These are phyloP conservation scores for Colletotrichum scovillei DNA, from an alignment of 2,329 filamentous ascomycete genomes.

Conservation along the genomic window DNA sequence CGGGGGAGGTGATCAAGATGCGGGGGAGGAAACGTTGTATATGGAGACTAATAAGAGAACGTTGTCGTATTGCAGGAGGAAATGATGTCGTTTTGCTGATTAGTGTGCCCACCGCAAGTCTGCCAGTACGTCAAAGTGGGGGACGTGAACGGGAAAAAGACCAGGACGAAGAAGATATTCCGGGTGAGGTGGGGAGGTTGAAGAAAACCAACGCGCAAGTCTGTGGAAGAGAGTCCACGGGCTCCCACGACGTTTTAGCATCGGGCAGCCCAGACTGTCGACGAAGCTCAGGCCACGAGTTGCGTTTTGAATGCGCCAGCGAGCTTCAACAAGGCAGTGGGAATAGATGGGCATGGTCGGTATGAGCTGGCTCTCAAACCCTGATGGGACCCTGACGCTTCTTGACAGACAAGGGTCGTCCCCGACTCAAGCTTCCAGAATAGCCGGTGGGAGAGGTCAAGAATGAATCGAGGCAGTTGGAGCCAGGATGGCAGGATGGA, in stretches of 20 bases:
- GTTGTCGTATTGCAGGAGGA: conserved; percentile 25
- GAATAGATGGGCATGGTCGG: not conserved
- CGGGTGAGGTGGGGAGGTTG: not conserved
- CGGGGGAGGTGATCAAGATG: conserved; percentile 12
- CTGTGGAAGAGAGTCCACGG: not conserved
- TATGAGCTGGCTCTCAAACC: not conserved
- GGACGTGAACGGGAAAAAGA: not conserved
- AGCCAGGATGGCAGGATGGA: not conserved
- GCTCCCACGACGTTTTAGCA: conserved; percentile 22
- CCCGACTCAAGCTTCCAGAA: not conserved
- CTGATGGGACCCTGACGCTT: not conserved
- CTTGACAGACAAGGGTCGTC: conserved; percentile 21
- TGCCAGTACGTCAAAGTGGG: not conserved
- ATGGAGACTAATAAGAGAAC: not conserved
- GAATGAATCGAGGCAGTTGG: not conserved
- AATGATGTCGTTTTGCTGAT: conserved; percentile 23
- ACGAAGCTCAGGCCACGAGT: conserved; percentile 20
- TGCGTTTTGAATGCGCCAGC: not conserved
- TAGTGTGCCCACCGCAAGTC: not conserved
- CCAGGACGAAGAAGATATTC: not conserved
- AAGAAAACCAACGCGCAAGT: not conserved
- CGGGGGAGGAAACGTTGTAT: conserved; percentile 27
- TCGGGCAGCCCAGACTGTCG: not conserved
- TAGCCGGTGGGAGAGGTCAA: not conserved
- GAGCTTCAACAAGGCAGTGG: not conserved